Conservation (phyloP, 148 eudicot genomes). For the Polygonum aviculare region DNA sequence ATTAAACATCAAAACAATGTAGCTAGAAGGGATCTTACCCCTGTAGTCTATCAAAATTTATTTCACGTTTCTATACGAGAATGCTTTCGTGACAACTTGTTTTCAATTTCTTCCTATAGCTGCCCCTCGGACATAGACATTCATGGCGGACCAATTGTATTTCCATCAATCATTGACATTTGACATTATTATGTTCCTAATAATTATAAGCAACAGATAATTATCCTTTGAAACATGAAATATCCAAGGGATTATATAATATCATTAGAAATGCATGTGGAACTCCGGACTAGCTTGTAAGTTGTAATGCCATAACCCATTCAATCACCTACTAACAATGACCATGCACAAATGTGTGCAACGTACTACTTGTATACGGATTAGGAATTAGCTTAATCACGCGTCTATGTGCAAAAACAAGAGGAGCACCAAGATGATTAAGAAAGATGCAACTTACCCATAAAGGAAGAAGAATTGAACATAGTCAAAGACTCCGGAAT, state of each 20-base stretch:
- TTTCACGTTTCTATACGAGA: background rate
- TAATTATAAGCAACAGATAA: background rate
- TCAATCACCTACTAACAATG: background rate
- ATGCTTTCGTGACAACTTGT: background rate
- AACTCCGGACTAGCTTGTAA: too few species aligned
- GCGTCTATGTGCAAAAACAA: background rate
- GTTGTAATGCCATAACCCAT: background rate
- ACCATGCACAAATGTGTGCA: background rate
- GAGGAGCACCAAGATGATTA: background rate
- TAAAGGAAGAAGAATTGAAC: constrained; percentile 30
- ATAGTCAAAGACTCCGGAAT: constrained; percentile 37
- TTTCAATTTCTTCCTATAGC: background rate
- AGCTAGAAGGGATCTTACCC: too few species aligned
- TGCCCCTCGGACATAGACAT: background rate
- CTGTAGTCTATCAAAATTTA: too few species aligned
- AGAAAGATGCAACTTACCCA: constrained; percentile 27
- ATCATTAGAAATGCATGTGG: too few species aligned
- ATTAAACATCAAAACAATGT: too few species aligned
- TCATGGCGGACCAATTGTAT: background rate
- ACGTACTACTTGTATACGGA: background rate
- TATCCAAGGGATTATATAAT: too few species aligned
- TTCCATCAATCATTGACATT: background rate
- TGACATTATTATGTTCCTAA: background rate
- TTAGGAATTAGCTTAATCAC: background rate
- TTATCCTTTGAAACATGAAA: too few species aligned